Evolutionary conservation across 306 rosid genomes (phyloP).

Genomic region (Pterocarpus macrocarpus): DNA sequence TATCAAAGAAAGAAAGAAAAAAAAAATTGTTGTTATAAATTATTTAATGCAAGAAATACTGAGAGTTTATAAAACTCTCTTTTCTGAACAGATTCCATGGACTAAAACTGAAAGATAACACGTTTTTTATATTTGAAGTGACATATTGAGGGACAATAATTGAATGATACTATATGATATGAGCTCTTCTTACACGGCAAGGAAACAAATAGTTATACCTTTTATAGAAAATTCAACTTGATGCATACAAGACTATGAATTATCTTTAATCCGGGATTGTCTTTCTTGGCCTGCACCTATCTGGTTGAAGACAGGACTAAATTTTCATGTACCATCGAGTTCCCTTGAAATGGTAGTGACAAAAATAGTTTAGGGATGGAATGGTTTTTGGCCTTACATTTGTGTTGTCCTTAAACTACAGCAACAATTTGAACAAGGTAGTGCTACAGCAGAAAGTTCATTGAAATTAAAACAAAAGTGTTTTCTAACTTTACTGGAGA

Average conservation of each 20-base stretch:
- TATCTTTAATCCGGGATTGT: not conserved
- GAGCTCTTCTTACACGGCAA: conserved; percentile 16
- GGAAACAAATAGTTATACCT: not conserved
- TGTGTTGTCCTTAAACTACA: not conserved
- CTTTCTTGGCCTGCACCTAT: not conserved
- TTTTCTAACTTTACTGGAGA: conserved; percentile 2
- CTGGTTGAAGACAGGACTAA: not conserved
- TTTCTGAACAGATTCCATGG: not conserved
- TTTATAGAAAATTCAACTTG: conserved; percentile 1
- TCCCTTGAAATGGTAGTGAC: not conserved
- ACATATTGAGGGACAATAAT: conserved; percentile 26
- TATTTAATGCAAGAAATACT: no score
- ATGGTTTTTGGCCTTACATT: not conserved
- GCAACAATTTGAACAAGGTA: not conserved
- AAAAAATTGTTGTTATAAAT: no score
- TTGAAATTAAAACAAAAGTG: not conserved
- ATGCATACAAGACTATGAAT: not conserved
- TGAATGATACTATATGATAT: not conserved
- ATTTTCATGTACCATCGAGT: not conserved
- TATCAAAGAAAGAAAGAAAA: no score
- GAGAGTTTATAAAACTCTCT: no score
- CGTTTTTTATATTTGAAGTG: not conserved
- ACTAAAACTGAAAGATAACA: not conserved
- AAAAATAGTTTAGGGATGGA: not conserved
- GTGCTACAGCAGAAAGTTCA: no score